Conservation (phyloP, 345 rosid genomes). For the Eucalyptus virginea region DNA sequence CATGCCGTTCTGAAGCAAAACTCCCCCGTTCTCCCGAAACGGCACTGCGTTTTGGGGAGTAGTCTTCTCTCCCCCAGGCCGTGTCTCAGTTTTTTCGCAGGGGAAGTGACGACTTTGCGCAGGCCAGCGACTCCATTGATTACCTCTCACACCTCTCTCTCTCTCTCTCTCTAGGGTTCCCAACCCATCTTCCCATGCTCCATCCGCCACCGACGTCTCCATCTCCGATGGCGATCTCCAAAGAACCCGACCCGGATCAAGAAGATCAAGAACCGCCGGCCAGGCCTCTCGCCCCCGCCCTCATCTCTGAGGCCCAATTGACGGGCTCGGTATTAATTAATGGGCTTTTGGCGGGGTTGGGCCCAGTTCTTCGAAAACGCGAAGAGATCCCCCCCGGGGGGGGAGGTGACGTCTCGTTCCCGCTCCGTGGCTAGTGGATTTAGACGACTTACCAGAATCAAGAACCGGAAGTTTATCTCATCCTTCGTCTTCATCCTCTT, state of each 20-base stretch:
- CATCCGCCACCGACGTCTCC: constrained; percentile 31
- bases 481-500: background rate
- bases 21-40: background rate
- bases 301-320: constrained; percentile 16
- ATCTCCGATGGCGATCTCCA: constrained; percentile 45
- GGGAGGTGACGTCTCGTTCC: background rate
- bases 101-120: background rate
- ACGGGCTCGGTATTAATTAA: background rate
- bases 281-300: constrained; percentile 51
- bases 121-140: background rate
- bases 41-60: background rate
- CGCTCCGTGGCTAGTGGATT: background rate
- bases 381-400: too few species aligned
- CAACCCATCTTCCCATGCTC: background rate
- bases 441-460: background rate
- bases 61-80: background rate
- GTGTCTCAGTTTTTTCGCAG: background rate
- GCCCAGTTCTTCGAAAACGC: background rate
- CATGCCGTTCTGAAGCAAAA: background rate
- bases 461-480: background rate
- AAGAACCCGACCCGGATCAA: too few species aligned
- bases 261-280: constrained; percentile 5
- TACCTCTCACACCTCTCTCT: too few species aligned
- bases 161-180: background rate
- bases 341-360: background rate